phyloP scores from a whole-genome alignment of 106 monocot genomes.

The Chionographis japonica region DNA sequence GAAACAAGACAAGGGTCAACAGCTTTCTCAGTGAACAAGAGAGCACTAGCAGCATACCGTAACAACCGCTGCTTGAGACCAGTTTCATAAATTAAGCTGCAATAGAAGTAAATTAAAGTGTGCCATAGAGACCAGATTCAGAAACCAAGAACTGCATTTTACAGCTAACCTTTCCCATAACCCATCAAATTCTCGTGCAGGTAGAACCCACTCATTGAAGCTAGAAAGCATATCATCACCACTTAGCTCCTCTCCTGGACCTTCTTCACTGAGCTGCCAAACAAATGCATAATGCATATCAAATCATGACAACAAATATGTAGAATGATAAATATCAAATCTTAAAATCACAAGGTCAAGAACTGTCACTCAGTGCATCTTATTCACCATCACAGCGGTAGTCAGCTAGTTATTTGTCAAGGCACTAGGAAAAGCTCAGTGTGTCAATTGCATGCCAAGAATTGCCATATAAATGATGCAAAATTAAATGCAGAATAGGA shows the following conservation, averaged over 20 bases:
- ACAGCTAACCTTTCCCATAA: slow-evolving; percentile 89
- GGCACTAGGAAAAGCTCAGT: too few relatives aligned
- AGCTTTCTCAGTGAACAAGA: slow-evolving; percentile 87
- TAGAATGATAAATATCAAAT: background rate
- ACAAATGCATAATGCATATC: background rate
- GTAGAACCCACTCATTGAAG: slow-evolving; percentile 91
- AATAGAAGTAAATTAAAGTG: slow-evolving; percentile 8
- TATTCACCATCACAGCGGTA: too few relatives aligned
- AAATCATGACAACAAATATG: background rate
- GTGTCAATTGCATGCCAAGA: too few relatives aligned
- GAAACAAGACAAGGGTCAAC: slow-evolving; percentile 95
- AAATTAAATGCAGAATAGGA: too few relatives aligned
- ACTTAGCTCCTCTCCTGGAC: slow-evolving; percentile 87
- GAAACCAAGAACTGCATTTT: background rate
- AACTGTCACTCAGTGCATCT: too few relatives aligned
- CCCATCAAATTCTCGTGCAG: slow-evolving; percentile 90
- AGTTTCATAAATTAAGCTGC: slow-evolving; percentile 95
- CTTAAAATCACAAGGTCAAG: too few relatives aligned
- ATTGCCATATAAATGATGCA: too few relatives aligned
- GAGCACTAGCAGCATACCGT: slow-evolving; percentile 97
- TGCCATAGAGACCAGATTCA: slow-evolving; percentile 5
- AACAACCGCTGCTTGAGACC: slow-evolving; percentile 86
- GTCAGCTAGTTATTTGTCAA: too few relatives aligned
- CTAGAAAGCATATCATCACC: slow-evolving; percentile 86
- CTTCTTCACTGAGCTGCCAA: slow-evolving; percentile 88